phyloP scores from a whole-genome alignment of 345 rosid species.

The Laguncularia racemosa region DNA sequence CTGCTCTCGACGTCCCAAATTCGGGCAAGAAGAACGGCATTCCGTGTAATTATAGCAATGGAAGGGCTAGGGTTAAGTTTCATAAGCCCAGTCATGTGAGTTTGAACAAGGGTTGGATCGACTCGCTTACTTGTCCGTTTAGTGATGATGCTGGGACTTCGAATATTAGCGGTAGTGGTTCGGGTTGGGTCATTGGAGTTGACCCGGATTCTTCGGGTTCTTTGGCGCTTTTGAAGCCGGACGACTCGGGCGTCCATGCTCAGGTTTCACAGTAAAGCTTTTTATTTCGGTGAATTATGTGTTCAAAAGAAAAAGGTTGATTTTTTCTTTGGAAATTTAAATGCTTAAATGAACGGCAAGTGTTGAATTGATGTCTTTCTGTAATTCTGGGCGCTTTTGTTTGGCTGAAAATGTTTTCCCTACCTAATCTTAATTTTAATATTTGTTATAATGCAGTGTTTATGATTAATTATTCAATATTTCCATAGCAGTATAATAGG shows the following conservation, averaged over 20 bases:
- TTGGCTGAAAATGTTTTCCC: too few species aligned
- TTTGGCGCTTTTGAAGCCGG: conserved; percentile 51
- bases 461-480: too few species aligned
- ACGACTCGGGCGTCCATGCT: conserved; percentile 42
- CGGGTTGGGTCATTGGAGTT: conserved; percentile 59
- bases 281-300: neutral
- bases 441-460: too few species aligned
- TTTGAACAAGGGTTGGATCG: conserved; percentile 19
- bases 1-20: neutral
- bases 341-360: too few species aligned
- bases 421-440: too few species aligned
- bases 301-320: neutral
- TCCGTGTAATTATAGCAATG: neutral
- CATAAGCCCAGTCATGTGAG: conserved; percentile 6
- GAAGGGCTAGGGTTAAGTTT: conserved; percentile 10
- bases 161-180: conserved; percentile 21
- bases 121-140: conserved; percentile 12
- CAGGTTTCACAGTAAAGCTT: conserved; percentile 30
- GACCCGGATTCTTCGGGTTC: conserved; percentile 90
- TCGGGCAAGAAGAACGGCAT: neutral
- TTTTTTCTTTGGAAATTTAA: too few species aligned
- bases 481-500: too few species aligned
- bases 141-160: neutral
- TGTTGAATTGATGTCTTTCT: too few species aligned
- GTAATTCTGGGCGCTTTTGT: too few species aligned